Conservation (phyloP, 768 basidiomycete genomes). For the Tremella yokohamensis region DNA sequence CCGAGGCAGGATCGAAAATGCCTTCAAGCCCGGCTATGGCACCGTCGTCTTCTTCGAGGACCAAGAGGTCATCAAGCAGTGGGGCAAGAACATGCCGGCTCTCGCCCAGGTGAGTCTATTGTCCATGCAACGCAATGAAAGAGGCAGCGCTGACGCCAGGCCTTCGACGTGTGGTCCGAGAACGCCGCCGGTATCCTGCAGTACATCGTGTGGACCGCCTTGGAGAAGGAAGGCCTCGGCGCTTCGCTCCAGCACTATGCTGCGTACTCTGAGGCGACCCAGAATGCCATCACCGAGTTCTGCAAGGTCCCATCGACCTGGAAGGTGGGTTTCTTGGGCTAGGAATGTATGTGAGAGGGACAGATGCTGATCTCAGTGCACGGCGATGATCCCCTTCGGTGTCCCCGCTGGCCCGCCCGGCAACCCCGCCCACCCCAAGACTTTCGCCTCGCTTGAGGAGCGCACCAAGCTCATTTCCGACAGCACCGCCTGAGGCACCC, state of each 20-base stretch:
- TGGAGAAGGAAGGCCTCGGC: conserved; percentile 50
- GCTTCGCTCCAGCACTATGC: conserved; percentile 38
- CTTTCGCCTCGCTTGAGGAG: conserved; percentile 46
- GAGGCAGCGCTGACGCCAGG: conserved; percentile 13
- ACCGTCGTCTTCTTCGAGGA: conserved; percentile 53
- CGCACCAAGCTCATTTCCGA: conserved; percentile 45
- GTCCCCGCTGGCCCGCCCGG: conserved; percentile 33
- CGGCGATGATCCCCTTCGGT: conserved; percentile 50
- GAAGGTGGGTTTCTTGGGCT: conserved; percentile 10
- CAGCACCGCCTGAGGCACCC: no score
- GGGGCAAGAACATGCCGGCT: conserved; percentile 36
- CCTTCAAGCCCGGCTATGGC: conserved; percentile 45
- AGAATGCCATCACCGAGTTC: conserved; percentile 1
- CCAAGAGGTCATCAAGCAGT: conserved; percentile 42
- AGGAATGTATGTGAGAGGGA: no score
- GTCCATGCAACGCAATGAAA: no score
- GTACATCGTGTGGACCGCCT: conserved; percentile 49
- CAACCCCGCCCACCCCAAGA: conserved; percentile 24
- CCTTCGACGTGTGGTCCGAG: conserved; percentile 43
- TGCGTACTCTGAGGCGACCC: not conserved
- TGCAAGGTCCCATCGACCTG: not conserved
- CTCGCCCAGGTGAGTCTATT: conserved; percentile 20
- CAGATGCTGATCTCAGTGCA: conserved; percentile 5
- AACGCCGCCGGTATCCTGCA: conserved; percentile 49
- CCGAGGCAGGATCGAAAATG: conserved; percentile 10